Evolutionary conservation across 805 yeast species (phyloP), one percentile per base, ranked within the genome.

Genomic region (Cyberlindnera suaveolens): DNA sequence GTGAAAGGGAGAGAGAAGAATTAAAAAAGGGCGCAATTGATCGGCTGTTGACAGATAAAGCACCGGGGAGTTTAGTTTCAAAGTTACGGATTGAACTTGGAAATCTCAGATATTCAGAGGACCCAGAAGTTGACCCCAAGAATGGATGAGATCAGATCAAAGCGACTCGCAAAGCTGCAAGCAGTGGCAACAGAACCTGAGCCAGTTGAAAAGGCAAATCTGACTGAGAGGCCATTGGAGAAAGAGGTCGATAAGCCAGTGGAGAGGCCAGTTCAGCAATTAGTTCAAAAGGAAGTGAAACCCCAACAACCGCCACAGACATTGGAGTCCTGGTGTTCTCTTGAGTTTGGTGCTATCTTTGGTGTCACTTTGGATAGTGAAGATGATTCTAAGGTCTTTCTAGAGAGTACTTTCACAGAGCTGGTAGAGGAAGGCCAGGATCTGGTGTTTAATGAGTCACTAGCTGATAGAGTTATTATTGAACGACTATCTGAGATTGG

Each of bases 401-500:
- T 57, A 15, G 58, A 57, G 34, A 36, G 49, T 14, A 50, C 58
- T 3, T 58, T 50, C 43, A 36, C 48, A 13, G 61, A 56, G 27
- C 29, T 56, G 3, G 53, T 54, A 29, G 58, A 53, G 26, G 49
- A 40, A 31, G 40, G 51, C 4, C 37, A 43, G 20, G 58, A 56
- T 9, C 50, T 55, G 1, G 43, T 46, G 7, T 50, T 56, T 35
- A 41, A 44, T 5, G 37, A 34, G 16, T 43, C 45, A 2, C 33
- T 51, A 2, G 56, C 77, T 30, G 88, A 81, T 49, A 64, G 72
- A 7, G 64, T 73, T 3, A 71, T 79, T 43, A 68, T 80, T 58
- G 84, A 80, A 46, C 57, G 75, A 17, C 60, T 81, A 36, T 70
- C 81, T 2, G 85, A 79, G 44, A 52, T 61, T 31, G 86, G 85